Base-by-base conservation (phyloP, 2,329 filamentous ascomycete species). In the Phaeomoniella chlamydospora region DNA sequence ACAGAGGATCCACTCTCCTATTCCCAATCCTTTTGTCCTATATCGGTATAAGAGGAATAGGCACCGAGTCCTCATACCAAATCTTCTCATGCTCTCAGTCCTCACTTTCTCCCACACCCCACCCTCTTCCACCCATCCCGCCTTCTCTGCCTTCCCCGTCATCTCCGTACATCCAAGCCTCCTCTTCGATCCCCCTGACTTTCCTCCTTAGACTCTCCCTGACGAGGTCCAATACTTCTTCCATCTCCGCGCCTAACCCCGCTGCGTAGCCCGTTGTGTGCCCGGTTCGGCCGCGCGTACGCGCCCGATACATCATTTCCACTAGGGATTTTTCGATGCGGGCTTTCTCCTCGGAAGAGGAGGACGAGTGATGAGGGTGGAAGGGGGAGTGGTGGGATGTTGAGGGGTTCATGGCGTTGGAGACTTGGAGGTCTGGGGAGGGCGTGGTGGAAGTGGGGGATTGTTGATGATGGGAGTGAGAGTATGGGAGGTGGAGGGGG, bases 81-180 rank as follows among this genome's bases (percentile, higher is more conserved):
- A 10, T 13, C 10, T 10, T 29, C 22, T 13, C 22, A 29, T 10
- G 10, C 22, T 13, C 10, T 29, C 10, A 10, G 13, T 10, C 13
- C n/a, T 15, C 33, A 32, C 18, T 33, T 22, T 33, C 15, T 14
- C 31, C 13, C 6, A 34, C 19, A n/a, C 5, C 13, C 33, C 13
- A 13, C 15, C 6, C 33, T 14, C 10, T 6, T 14, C 13, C 30
- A 6, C 14, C 13, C 30, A 5, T 14, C 30, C 17, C 30, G 13
- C 36, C 70, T 62, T 49, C 79, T 74, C 38, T 67, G 72, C 75
- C 41, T 38, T 38, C 26, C 42, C 18, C 4, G 13, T 29, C 33
- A 26, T 38, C 43, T 18, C 45, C 83, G 57, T 81, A 93, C 78
- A 93, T 92, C 86, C 86, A 94, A 48, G 78, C 81, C 50, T 94